Base-by-base conservation (phyloP, 2,329 filamentous ascomycete genomes). In the Fusarium newnesense region DNA sequence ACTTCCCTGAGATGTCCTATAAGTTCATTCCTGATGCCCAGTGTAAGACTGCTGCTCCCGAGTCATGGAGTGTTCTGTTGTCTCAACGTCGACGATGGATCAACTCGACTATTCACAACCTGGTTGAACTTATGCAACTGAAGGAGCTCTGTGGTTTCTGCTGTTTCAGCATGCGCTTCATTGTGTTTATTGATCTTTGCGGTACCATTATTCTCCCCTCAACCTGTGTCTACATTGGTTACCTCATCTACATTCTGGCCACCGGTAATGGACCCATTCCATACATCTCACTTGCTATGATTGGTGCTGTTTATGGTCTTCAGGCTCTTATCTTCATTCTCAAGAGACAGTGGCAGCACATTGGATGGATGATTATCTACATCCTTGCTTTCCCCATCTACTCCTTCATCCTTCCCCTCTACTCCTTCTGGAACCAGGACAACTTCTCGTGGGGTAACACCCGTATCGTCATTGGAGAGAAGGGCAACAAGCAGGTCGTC, bases 351-450 rank as follows among this genome's bases (percentile, higher is more conserved):
- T 99, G 96, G 96, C 95, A 99, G 81, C 96, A 98, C 80, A 90
- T 99, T 69, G 96, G 96, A 76, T 99, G 96, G 96, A 98, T 99
- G 95, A 92, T 99, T 75, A 98, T 99, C 80, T 99, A 99, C 84
- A 88, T 99, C 71, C 77, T 97, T n/a, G 96, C 96, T 6, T 98
- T 93, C 86, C 96, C 96, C 0, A 93, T 99, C 76, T 98, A 96
- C 86, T 96, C 93, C 8, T 94, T 99, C 78, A 81, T 97, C 72
- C 89, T 99, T 18, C 96, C 96, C 2, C 85, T 99, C 72, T 99
- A 98, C 86, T 97, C 96, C 1, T 99, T 99, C 92, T 99, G 96
- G 96, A 97, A 98, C 84, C 95, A 98, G 83, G 96, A 99, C 83
- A 96, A 99, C 84, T 99, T 99, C 87, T 92, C 92, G 4, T 99